phyloP scores from a whole-genome alignment of 768 basidiomycete species.

The Tricholoma bakamatsutake region DNA sequence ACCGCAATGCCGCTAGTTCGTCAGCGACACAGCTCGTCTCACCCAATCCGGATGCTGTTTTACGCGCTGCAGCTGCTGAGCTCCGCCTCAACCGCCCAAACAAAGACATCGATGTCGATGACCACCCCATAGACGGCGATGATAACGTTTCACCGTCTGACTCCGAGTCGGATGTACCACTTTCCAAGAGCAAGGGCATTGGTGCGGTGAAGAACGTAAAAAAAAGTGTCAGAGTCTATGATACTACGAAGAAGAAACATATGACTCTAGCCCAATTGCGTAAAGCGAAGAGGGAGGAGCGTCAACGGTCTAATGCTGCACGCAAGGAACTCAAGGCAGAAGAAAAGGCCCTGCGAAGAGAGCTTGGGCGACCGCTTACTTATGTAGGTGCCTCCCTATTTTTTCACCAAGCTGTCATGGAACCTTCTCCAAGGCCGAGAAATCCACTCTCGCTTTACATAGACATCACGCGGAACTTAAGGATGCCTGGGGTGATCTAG shows the following conservation, averaged over 20 bases:
- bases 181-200: conserved; percentile 25
- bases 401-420: conserved; percentile 4
- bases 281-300: conserved; percentile 21
- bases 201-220: conserved; percentile 22
- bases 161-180: conserved; percentile 22
- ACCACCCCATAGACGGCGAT: conserved; percentile 17
- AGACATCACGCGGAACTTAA: conserved; percentile 75
- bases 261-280: conserved; percentile 32
- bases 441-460: conserved; percentile 52
- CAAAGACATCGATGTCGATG: conserved; percentile 26
- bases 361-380: conserved; percentile 73
- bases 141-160: conserved; percentile 19
- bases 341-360: conserved; percentile 41
- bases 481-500: conserved; percentile 85
- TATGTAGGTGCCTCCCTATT: conserved; percentile 36
- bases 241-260: conserved; percentile 14
- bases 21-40: conserved; percentile 29
- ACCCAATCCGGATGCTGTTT: conserved; percentile 33
- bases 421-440: conserved; percentile 56
- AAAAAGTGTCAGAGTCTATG: conserved; percentile 12
- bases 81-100: conserved; percentile 35
- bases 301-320: conserved; percentile 17
- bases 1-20: conserved; percentile 31
- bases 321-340: conserved; percentile 34
- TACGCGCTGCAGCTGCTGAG: conserved; percentile 50